Evolutionary conservation across 306 rosid species (phyloP).

Genomic region (Quercus robur): DNA sequence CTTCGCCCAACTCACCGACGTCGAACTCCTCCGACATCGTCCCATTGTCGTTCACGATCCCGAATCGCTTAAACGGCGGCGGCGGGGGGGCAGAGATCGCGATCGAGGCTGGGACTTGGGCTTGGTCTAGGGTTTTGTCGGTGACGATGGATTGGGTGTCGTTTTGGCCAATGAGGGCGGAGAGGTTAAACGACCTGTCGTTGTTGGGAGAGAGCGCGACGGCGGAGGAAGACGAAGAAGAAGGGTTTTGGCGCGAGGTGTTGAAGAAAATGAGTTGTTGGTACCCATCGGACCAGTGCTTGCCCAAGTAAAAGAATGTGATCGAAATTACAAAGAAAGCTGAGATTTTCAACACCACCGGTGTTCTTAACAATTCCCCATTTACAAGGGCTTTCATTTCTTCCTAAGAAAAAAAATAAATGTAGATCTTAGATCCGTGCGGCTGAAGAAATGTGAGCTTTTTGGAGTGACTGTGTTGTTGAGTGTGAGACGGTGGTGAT

Average conservation of each 20-base stretch:
- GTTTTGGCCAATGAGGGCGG: slow-evolving; percentile 39
- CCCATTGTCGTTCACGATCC: slow-evolving; percentile 78
- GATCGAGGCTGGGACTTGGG: background rate
- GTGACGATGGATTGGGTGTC: slow-evolving; percentile 11
- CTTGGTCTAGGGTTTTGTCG: slow-evolving; percentile 9
- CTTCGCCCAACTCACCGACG: slow-evolving; percentile 63
- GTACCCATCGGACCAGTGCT: slow-evolving; percentile 65
- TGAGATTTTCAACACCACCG: slow-evolving; percentile 39
- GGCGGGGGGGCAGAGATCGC: background rate
- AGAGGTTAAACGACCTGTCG: slow-evolving; percentile 39
- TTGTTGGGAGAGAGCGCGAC: slow-evolving; percentile 66
- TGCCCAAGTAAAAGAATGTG: slow-evolving; percentile 75
- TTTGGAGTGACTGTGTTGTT: background rate
- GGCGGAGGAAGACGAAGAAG: background rate
- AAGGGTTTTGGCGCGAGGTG: slow-evolving; percentile 21
- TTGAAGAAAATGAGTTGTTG: slow-evolving; percentile 77
- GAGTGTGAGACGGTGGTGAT: too few relatives aligned
- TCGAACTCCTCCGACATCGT: slow-evolving; percentile 82
- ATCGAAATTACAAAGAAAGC: slow-evolving; percentile 40
- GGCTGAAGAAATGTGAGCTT: background rate
- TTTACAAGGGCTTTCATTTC: slow-evolving; percentile 35
- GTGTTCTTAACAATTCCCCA: slow-evolving; percentile 38
- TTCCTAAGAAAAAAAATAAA: background rate
- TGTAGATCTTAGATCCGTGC: background rate
- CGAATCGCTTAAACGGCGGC: slow-evolving; percentile 42